phyloP scores from a whole-genome alignment of 2,329 filamentous ascomycete genomes.

The Colletotrichum musicola region DNA sequence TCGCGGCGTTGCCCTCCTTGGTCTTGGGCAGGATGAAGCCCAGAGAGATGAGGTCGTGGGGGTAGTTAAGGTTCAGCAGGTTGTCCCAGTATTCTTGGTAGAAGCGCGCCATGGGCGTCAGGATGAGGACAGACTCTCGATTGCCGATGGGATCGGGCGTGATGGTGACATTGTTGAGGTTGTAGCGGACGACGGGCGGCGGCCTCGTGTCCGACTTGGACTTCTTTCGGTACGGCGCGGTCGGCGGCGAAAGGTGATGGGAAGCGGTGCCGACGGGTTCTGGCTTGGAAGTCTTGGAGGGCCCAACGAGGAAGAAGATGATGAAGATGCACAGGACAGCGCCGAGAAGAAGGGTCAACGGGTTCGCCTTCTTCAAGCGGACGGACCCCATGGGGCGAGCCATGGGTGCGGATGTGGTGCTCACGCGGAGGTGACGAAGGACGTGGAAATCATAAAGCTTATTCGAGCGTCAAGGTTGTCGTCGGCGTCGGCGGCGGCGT shows the following conservation, averaged over 20 bases:
- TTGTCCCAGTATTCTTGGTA: conserved; percentile 98
- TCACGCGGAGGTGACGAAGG: conserved; percentile 40
- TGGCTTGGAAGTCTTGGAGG: conserved; percentile 60
- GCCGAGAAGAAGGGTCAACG: conserved; percentile 80
- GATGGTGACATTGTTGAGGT: conserved; percentile 94
- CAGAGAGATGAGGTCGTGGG: conserved; percentile 93
- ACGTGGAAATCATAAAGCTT: conserved; percentile 39
- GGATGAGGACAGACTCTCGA: conserved; percentile 86
- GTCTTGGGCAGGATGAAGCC: conserved; percentile 97
- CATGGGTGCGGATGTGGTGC: conserved; percentile 53
- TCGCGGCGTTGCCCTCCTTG: conserved; percentile 90
- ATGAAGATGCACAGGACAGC: conserved; percentile 79
- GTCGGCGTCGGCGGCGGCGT: conserved; percentile 15
- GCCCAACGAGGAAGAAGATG: conserved; percentile 72
- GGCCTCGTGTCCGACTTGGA: conserved; percentile 70
- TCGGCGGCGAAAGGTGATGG: conserved; percentile 59
- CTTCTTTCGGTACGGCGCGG: conserved; percentile 58
- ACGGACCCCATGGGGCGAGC: conserved; percentile 71
- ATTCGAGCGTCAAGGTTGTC: conserved; percentile 13
- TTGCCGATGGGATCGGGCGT: conserved; percentile 81
- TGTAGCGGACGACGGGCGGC: conserved; percentile 91
- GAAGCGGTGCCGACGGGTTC: conserved; percentile 61
- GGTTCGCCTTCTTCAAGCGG: conserved; percentile 84
- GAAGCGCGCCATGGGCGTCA: conserved; percentile 94
- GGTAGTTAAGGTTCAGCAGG: conserved; percentile 84